Percentiles rank a stretch among this genome's conserved stretches.
Conservation (phyloP, 192 early-diverging fungal species). For the Gigaspora rosea region DNA sequence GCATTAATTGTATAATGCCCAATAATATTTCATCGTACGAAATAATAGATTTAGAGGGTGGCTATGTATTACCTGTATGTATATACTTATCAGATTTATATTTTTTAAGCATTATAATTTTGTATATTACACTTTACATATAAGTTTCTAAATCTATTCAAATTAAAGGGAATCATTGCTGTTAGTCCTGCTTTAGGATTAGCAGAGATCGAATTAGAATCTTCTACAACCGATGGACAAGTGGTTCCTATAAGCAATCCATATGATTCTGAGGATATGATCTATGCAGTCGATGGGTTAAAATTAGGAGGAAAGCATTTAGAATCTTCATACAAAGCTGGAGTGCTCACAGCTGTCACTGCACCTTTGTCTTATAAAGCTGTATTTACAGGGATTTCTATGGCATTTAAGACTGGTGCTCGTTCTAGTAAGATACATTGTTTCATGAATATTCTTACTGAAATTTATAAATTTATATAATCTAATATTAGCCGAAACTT, state of each 20-base stretch:
- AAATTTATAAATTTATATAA: too few relatives aligned
- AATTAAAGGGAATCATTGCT: constrained; percentile 57
- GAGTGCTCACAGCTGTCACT: constrained; percentile 62
- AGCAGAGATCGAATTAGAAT: constrained; percentile 65
- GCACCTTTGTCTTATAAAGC: constrained; percentile 47
- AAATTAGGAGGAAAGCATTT: constrained; percentile 60
- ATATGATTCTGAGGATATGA: constrained; percentile 36
- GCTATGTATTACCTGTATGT: constrained; percentile 60
- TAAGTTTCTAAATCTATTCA: neutral
- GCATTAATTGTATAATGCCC: constrained; percentile 30
- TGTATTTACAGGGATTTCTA: constrained; percentile 62
- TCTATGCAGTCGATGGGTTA: constrained; percentile 66
- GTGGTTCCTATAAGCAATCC: neutral
- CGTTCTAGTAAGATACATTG: constrained; percentile 44
- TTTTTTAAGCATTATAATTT: too few relatives aligned
- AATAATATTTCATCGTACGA: constrained; percentile 8
- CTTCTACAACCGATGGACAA: constrained; percentile 59
- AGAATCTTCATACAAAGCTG: constrained; percentile 58
- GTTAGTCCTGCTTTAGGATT: constrained; percentile 62
- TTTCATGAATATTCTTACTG: too few relatives aligned
- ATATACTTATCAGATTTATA: too few relatives aligned
- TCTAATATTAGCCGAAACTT: too few relatives aligned
- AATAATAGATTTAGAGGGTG: constrained; percentile 57
- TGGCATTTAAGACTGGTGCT: constrained; percentile 68
- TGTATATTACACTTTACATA: too few relatives aligned